phyloP scores from a whole-genome alignment of 2,329 filamentous ascomycete species.

The Penicillium sp. region DNA sequence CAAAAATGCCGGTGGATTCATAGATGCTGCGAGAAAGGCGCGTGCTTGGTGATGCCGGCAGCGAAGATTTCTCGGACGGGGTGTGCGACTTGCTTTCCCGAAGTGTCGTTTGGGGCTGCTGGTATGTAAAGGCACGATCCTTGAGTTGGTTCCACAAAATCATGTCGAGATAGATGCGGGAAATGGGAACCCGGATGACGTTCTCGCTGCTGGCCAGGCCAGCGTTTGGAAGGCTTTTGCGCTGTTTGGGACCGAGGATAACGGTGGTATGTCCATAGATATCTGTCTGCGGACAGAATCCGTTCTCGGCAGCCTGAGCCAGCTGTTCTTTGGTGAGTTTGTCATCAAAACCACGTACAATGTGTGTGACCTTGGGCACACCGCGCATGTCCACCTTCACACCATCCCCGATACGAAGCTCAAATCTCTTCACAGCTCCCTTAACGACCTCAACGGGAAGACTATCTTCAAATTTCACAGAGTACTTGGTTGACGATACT shows the following conservation, averaged over 20 bases:
- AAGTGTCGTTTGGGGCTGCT: slow-evolving; percentile 15
- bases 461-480: slow-evolving; percentile 48
- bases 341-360: slow-evolving; percentile 43
- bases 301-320: slow-evolving; percentile 21
- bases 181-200: slow-evolving; percentile 44
- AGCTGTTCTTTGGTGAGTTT: slow-evolving; percentile 32
- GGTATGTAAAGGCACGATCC: slow-evolving; percentile 38
- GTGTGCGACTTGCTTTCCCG: slow-evolving; percentile 33
- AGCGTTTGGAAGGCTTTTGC: slow-evolving; percentile 40
- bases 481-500: slow-evolving; percentile 42
- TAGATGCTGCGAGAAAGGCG: slow-evolving; percentile 45
- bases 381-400: slow-evolving; percentile 48
- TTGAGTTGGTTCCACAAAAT: slow-evolving; percentile 48
- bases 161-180: slow-evolving; percentile 46
- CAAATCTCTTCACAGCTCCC: slow-evolving; percentile 44
- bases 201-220: slow-evolving; percentile 29
- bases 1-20: slow-evolving; percentile 57
- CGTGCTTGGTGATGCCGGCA: slow-evolving; percentile 49
- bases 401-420: slow-evolving; percentile 45
- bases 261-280: slow-evolving; percentile 45
- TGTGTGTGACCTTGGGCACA: slow-evolving; percentile 44
- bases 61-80: slow-evolving; percentile 39
- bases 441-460: slow-evolving; percentile 40
- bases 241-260: slow-evolving; percentile 42
- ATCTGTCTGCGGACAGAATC: slow-evolving; percentile 38